phyloP scores from a whole-genome alignment of 148 eudicot species.

The Beta vulgaris region DNA sequence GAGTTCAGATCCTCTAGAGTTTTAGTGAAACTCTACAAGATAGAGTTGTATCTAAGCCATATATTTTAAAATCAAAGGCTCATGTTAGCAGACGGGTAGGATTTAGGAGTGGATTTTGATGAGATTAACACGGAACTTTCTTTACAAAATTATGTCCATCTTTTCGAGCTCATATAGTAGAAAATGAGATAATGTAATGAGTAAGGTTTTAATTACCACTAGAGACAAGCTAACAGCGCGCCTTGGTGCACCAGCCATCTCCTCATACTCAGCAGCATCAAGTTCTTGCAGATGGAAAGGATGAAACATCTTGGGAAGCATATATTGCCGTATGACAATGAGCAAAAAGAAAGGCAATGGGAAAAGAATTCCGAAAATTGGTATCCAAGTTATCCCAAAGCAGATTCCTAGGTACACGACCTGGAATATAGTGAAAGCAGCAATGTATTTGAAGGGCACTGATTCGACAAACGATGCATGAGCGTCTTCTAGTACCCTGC shows the following conservation, averaged over 20 bases:
- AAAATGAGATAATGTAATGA: not conserved
- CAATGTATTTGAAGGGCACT: constrained; percentile 66
- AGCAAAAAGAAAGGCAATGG: constrained; percentile 73
- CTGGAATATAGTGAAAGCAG: constrained; percentile 57
- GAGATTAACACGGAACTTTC: no score
- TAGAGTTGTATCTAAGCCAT: no score
- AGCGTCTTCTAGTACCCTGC: constrained; percentile 59
- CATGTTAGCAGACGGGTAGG: no score
- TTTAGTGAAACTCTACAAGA: no score
- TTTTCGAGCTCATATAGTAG: no score
- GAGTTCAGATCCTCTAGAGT: no score
- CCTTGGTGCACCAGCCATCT: constrained; percentile 44
- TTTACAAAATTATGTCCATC: no score
- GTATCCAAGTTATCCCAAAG: constrained; percentile 85
- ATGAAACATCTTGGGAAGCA: constrained; percentile 62
- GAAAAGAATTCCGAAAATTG: constrained; percentile 68
- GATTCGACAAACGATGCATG: constrained; percentile 72
- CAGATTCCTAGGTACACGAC: constrained; percentile 50
- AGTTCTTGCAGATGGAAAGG: constrained; percentile 52
- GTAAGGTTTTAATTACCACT: constrained; percentile 23
- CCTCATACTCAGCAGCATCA: constrained; percentile 83
- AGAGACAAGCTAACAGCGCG: constrained; percentile 35
- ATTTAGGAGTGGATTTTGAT: no score
- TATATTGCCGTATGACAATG: constrained; percentile 49
- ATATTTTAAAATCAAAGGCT: no score